Base-by-base conservation (phyloP, 2,329 filamentous ascomycete genomes). In the Fusarium heterosporum region DNA sequence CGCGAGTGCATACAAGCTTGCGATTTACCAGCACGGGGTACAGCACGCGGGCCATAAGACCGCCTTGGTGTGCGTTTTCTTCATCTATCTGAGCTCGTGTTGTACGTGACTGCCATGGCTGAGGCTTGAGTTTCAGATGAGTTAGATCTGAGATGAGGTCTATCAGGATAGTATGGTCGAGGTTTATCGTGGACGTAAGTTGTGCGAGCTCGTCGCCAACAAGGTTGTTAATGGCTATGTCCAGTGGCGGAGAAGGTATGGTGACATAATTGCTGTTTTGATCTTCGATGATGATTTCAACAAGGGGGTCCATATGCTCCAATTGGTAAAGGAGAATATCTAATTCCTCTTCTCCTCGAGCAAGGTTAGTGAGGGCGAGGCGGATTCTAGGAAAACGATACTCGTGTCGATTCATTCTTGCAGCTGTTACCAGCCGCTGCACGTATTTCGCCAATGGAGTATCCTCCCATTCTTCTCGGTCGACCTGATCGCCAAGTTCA, bases 161-260 rank as follows among this genome's bases (percentile, higher is more conserved):
- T 39, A 81, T 76, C 14, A 81, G 76, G 39, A 80, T 74, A 8
- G 79, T 80, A 54, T 80, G 79, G 41, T 81, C 79, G 51, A 81
- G 70, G 58, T 81, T 81, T 19, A 81, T 56, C 6, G 76, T 78
- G 1, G 64, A 17, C 6, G 79, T 79, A 17, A 81, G 76, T 10
- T 71, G 69, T 16, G 68, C 72, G 14, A 77, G 64, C 41, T 76
- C 73, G 52, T 78, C 63, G 4, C 73, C 70, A 9, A 78, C 53
- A 2, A 81, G 70, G 14, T 74, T 76, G 7, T 56, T 42, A 10
- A 80, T 63, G 19, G 77, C 76, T 16, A 49, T 58, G 0, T 72
- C 65, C 12, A 78, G 55, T 7, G 54, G 22, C 3, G 76, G 76
- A 11, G 69, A 49, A 1, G 72, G 56, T 1, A 55, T 47, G 4